Evolutionary conservation across 345 rosid species (phyloP).

Genomic region (Raphanus raphanistrum): DNA sequence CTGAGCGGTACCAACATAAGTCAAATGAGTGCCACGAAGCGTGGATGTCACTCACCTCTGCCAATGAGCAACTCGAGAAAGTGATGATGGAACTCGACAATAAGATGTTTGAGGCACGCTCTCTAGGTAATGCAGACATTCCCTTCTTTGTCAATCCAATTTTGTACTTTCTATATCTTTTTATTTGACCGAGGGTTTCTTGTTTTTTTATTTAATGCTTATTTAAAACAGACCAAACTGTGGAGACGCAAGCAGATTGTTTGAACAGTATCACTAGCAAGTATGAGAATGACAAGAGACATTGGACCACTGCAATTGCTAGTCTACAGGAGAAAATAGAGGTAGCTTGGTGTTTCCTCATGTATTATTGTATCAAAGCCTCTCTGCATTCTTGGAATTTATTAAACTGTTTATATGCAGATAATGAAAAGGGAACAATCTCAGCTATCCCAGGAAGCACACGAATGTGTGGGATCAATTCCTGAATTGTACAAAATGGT

Average conservation of each 20-base stretch:
- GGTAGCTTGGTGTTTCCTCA: slow-evolving; percentile 41
- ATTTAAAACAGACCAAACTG: slow-evolving; percentile 59
- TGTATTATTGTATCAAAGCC: background rate
- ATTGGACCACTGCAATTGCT: slow-evolving; percentile 55
- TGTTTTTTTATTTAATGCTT: slow-evolving; percentile 20
- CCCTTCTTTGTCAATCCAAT: background rate
- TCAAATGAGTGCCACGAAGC: slow-evolving; percentile 95
- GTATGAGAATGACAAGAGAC: slow-evolving; percentile 59
- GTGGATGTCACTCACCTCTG: slow-evolving; percentile 88
- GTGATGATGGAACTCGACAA: slow-evolving; percentile 89
- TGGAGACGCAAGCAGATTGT: slow-evolving; percentile 64
- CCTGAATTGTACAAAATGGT: slow-evolving; percentile 84
- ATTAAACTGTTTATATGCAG: slow-evolving; percentile 41
- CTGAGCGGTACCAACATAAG: slow-evolving; percentile 62
- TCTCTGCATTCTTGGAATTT: slow-evolving; percentile 5
- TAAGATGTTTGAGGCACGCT: slow-evolving; percentile 61
- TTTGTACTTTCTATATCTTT: background rate
- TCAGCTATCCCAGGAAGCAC: slow-evolving; percentile 76
- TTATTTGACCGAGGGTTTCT: background rate
- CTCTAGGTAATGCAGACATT: slow-evolving; percentile 58
- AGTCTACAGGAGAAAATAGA: slow-evolving; percentile 61
- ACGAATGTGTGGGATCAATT: slow-evolving; percentile 73
- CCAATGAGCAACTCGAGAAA: slow-evolving; percentile 79
- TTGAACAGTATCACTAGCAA: slow-evolving; percentile 54
- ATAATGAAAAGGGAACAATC: slow-evolving; percentile 80